phyloP scores from a whole-genome alignment of 2,329 filamentous ascomycete genomes.

The Byssochlamys sp. region DNA sequence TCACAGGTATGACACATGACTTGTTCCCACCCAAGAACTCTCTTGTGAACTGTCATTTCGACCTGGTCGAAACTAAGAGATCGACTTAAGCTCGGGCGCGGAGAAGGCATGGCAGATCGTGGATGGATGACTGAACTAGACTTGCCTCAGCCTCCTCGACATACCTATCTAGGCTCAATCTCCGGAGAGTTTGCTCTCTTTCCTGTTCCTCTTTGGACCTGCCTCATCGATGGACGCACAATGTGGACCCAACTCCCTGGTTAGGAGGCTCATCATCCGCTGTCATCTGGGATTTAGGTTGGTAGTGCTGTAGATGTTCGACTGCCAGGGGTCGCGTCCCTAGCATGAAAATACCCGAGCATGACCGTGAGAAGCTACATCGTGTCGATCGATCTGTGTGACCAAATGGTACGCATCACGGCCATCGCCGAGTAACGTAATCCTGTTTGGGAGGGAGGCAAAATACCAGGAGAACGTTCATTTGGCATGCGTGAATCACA shows the following conservation, averaged over 20 bases:
- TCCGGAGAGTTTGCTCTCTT: not conserved
- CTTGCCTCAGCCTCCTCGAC: not conserved
- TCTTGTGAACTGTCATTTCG: not conserved
- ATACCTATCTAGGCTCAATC: not conserved
- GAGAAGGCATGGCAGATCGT: no score
- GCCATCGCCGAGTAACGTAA: not conserved
- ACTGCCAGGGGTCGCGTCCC: not conserved
- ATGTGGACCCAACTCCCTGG: not conserved
- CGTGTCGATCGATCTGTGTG: not conserved
- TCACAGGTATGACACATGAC: not conserved
- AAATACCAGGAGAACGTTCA: no score
- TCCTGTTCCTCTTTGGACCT: not conserved
- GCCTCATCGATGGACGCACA: not conserved
- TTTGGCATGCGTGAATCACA: not conserved
- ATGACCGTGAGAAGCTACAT: not conserved
- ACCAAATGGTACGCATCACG: not conserved
- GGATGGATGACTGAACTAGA: no score
- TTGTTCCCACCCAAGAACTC: not conserved
- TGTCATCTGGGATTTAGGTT: not conserved
- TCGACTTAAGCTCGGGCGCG: no score
- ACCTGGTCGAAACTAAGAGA: not conserved
- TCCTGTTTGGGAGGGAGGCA: no score
- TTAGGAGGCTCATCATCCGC: not conserved
- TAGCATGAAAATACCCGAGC: not conserved
- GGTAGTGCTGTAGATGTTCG: not conserved